phyloP scores from a whole-genome alignment of 306 rosid species.

The Fragaria ananassa region DNA sequence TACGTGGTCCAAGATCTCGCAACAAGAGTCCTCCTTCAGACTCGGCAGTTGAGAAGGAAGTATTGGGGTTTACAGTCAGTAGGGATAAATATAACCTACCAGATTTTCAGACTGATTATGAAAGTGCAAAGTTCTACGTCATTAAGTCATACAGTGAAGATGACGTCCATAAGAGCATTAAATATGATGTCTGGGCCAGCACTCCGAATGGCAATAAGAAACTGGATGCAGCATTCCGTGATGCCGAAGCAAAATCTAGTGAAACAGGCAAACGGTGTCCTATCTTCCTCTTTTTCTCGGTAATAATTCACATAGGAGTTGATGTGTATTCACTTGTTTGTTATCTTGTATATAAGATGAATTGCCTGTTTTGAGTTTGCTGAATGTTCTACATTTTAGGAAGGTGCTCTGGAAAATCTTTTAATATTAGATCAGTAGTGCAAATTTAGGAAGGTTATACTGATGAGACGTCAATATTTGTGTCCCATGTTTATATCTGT shows the following conservation, averaged over 20 bases:
- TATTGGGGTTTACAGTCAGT: conserved; percentile 25
- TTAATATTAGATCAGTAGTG: background rate
- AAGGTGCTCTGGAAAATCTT: background rate
- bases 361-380: background rate
- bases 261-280: conserved; percentile 53
- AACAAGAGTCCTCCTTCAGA: conserved; percentile 32
- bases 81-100: conserved; percentile 58
- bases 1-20: conserved; percentile 68
- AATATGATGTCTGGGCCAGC: conserved; percentile 86
- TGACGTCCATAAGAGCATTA: conserved; percentile 70
- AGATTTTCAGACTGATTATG: conserved; percentile 55
- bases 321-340: background rate
- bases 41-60: conserved; percentile 42
- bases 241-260: conserved; percentile 46
- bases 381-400: background rate
- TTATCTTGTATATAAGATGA: background rate
- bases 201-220: conserved; percentile 73
- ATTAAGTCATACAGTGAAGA: conserved; percentile 91
- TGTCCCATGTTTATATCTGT: background rate
- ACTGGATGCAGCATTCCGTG: conserved; percentile 57
- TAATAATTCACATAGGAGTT: conserved; percentile 33
- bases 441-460: background rate
- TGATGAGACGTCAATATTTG: background rate
- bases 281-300: conserved; percentile 83
- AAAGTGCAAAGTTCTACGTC: conserved; percentile 62